Evolutionary conservation across 495 filamentous ascomycete species (phyloP).

Genomic region (Neurospora terricola): DNA sequence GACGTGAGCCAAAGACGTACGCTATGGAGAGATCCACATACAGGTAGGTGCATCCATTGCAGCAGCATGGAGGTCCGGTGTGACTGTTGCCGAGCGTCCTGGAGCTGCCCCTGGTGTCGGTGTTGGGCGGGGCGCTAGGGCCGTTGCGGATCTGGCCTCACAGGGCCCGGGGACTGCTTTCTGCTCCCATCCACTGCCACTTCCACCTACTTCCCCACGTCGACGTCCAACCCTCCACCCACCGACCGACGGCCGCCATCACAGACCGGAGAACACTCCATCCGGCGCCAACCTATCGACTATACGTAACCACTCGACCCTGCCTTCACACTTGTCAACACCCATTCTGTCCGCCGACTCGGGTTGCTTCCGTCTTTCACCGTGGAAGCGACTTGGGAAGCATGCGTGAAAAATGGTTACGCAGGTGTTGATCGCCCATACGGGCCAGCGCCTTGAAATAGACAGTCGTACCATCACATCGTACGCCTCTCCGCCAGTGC

Average conservation of each 20-base stretch:
- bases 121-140: background rate
- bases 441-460: conserved; percentile 68
- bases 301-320: background rate
- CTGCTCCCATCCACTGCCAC: background rate
- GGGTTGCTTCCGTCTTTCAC: background rate
- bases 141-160: background rate
- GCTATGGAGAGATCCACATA: background rate
- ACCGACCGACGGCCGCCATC: background rate
- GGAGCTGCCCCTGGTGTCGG: background rate
- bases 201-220: background rate
- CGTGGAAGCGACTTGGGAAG: conserved; percentile 7
- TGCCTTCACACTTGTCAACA: background rate
- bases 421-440: conserved; percentile 81
- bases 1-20: background rate
- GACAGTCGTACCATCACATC: conserved; percentile 59
- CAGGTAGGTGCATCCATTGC: background rate
- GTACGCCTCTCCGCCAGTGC: conserved; percentile 37
- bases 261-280: background rate
- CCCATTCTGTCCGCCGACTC: background rate
- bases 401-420: conserved; percentile 44
- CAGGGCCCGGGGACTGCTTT: background rate
- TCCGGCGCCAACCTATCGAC: background rate
- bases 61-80: background rate
- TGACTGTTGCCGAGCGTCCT: background rate
- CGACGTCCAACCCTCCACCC: background rate